Evolutionary conservation across 768 basidiomycete species (phyloP).

Genomic region (Termitomyces sp.): DNA sequence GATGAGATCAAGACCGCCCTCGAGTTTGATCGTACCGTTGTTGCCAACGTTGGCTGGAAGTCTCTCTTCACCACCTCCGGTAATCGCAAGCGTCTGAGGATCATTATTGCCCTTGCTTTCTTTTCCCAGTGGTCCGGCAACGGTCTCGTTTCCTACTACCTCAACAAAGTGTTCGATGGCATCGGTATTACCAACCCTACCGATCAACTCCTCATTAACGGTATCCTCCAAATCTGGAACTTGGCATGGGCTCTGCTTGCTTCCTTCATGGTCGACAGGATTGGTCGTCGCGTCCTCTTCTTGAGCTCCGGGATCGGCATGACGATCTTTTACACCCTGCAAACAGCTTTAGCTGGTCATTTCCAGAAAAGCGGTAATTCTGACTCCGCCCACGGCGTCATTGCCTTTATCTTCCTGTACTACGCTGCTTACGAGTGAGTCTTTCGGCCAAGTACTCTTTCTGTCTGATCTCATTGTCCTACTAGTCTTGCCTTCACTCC

Average conservation of each 20-base stretch:
- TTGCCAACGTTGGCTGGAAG: slow-evolving; percentile 60
- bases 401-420: slow-evolving; percentile 82
- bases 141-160: slow-evolving; percentile 80
- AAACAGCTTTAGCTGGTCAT: slow-evolving; percentile 59
- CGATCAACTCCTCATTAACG: slow-evolving; percentile 77
- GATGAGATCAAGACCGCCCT: slow-evolving; percentile 79
- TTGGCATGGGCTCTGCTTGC: slow-evolving; percentile 54
- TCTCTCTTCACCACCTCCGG: slow-evolving; percentile 60
- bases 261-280: slow-evolving; percentile 53
- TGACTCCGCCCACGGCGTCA: slow-evolving; percentile 60
- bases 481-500: slow-evolving; percentile 73
- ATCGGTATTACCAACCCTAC: slow-evolving; percentile 60
- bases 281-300: slow-evolving; percentile 71
- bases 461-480: not conserved
- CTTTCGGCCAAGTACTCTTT: not conserved
- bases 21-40: slow-evolving; percentile 56
- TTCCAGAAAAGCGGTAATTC: slow-evolving; percentile 37
- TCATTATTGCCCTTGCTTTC: slow-evolving; percentile 74
- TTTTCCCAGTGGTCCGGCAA: slow-evolving; percentile 88
- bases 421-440: slow-evolving; percentile 71
- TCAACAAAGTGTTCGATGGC: slow-evolving; percentile 62
- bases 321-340: slow-evolving; percentile 59
- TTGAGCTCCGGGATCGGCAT: slow-evolving; percentile 52
- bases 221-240: slow-evolving; percentile 82
- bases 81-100: slow-evolving; percentile 70